Evolutionary conservation across 371 early-diverging fungal species (phyloP), one percentile per base, ranked within the genome.

Genomic region (Phascolomyces articulosus): DNA sequence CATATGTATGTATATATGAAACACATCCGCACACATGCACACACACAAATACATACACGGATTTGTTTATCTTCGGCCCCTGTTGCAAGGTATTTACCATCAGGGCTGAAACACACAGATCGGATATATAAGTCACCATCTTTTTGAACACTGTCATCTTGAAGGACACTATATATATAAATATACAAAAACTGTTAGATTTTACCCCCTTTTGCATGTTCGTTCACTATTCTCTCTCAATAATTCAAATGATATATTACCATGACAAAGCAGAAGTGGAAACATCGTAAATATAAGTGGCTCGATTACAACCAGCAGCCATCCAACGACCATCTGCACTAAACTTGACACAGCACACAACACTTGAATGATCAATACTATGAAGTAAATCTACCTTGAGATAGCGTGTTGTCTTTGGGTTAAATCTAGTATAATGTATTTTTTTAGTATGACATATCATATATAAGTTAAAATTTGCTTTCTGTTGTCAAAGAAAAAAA

Each of bases 11-110:
- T n/a, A n/a, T n/a, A n/a, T n/a, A n/a, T n/a, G n/a, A n/a, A n/a
- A n/a, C n/a, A n/a, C n/a, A n/a, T n/a, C n/a, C n/a, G n/a, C n/a
- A n/a, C n/a, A n/a, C n/a, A n/a, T n/a, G n/a, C n/a, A n/a, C n/a
- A n/a, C 4, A 16, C 4, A 41, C 8, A 1, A 44, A n/a, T 2
- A 49, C 58, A 65, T 82, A 94, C 87, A 51, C 97, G 87, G 63
- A 98, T 95, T 58, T 93, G 88, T 71, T 89, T 95, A 72, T 99
- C 99, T 72, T 98, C 98, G 7, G 97, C 98, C 40, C 99, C 99
- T 3, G 99, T 96, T 13, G 98, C 99, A 31, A 99, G 84, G 65
- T 77, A 92, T 55, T 86, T 89, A 61, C 94, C 93, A 73, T 98
- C 98, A 18, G 97, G 96, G 67, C 96, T 96, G 70, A 99, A 99